Evolutionary conservation across 495 filamentous ascomycete genomes (phyloP), one percentile per base, ranked within the genome.

Genomic region (Extremus antarcticus): DNA sequence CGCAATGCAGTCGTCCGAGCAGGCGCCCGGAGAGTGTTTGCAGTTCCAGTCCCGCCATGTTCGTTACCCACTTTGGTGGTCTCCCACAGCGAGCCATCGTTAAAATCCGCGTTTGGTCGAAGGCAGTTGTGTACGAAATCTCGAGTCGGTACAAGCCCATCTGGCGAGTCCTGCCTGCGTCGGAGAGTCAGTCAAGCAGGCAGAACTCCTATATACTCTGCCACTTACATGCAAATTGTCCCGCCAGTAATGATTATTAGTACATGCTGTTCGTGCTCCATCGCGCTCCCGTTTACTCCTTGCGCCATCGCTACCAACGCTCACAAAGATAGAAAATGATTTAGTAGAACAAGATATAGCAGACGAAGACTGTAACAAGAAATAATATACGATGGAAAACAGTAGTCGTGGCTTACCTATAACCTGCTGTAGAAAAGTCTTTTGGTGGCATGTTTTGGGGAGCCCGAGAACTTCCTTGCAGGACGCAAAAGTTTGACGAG

Each of bases 161-260:
- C 65, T 19, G 63, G 62, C 7, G 71, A 66, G 13, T 76, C 79
- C 63, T 80, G 78, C 29, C 29, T 35, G 29, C 13, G n/a, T n/a
- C n/a, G n/a, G n/a, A n/a, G n/a, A n/a, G n/a, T n/a, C n/a, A n/a
- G n/a, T n/a, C n/a, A n/a, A n/a, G n/a, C n/a, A n/a, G n/a, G n/a
- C n/a, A n/a, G n/a, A n/a, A n/a, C n/a, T n/a, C n/a, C n/a, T n/a
- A n/a, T n/a, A n/a, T n/a, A n/a, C n/a, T n/a, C n/a, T n/a, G n/a
- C n/a, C n/a, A 35, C 29, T 35, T 35, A 35, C 92, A 98, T 98
- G 70, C 90, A 96, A 54, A 98, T 97, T 1, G 92, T 97, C 19
- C 92, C 92, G 46, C 92, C 71, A 61, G 60, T 55, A 17, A 55
- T 54, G 50, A 57, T 50, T 41, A 60, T 25, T 10, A 61, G 51